A percentile compares a stretch with the other conserved stretches of the same genome.
Evolutionary conservation across 2,329 filamentous ascomycete species (phyloP).

Genomic region (Zymoseptoria tritici): DNA sequence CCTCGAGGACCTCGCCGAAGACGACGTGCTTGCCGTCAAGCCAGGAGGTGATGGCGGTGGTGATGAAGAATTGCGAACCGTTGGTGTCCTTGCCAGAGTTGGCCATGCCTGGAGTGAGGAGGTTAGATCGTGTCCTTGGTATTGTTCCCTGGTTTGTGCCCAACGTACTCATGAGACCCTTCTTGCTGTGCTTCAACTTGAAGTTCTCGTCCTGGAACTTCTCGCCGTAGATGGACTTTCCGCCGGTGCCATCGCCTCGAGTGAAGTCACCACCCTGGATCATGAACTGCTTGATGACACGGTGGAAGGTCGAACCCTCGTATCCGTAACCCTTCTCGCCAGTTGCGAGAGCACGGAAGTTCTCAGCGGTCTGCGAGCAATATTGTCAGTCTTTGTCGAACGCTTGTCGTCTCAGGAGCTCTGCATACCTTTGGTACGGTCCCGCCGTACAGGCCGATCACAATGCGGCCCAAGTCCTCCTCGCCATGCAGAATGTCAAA

Average conservation of each 20-base stretch:
- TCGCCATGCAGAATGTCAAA: conserved; percentile 77
- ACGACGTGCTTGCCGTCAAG: conserved; percentile 79
- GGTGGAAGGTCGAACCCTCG: conserved; percentile 75
- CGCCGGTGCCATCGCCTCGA: conserved; percentile 71
- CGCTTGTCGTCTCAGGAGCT: too few species aligned
- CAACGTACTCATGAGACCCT: conserved; percentile 55
- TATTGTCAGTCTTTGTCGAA: neutral
- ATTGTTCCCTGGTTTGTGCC: neutral
- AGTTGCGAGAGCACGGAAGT: conserved; percentile 73
- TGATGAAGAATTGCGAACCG: conserved; percentile 87
- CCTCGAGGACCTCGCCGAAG: conserved; percentile 82
- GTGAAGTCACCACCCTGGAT: conserved; percentile 89
- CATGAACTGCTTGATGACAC: conserved; percentile 87
- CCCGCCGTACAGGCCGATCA: conserved; percentile 80
- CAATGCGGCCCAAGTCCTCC: conserved; percentile 63
- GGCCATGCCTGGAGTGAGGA: conserved; percentile 58
- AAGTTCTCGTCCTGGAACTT: conserved; percentile 90
- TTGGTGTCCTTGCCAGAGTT: conserved; percentile 81
- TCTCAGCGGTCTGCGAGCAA: conserved; percentile 51
- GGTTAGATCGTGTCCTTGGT: neutral
- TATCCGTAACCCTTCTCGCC: conserved; percentile 84
- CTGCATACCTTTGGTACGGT: conserved; percentile 79
- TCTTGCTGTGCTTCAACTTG: conserved; percentile 86
- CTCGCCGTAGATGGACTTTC: conserved; percentile 80
- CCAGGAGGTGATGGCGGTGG: conserved; percentile 73